Evolutionary conservation across 228 moss, liverwort and hornwort species (phyloP).

Genomic region (Sphagnum magellanicum): DNA sequence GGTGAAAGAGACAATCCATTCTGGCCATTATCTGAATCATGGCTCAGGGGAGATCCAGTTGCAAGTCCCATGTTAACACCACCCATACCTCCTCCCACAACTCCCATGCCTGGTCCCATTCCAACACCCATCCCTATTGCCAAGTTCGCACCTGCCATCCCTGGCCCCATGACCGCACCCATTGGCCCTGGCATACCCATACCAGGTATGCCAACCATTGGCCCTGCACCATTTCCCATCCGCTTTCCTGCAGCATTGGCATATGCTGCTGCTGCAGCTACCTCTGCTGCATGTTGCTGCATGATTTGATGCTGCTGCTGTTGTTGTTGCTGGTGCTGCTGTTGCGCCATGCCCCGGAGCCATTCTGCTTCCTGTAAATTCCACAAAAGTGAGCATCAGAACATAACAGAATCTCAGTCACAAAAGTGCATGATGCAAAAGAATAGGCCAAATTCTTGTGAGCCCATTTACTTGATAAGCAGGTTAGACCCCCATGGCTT

Average conservation of each 20-base stretch:
- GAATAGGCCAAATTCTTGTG: background rate
- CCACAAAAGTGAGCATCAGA: constrained; percentile 12
- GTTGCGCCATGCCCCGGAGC: constrained; percentile 16
- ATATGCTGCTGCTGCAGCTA: constrained; percentile 12
- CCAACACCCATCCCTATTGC: constrained; percentile 13
- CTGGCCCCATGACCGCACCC: constrained; percentile 28
- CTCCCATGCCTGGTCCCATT: constrained; percentile 8
- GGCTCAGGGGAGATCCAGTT: constrained; percentile 48
- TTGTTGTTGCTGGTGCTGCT: constrained; percentile 4
- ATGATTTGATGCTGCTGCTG: constrained; percentile 13
- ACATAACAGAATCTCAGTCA: background rate
- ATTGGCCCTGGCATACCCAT: constrained; percentile 32
- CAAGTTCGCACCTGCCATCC: constrained; percentile 32
- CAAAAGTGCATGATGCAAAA: background rate
- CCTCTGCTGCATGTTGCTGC: constrained; percentile 18
- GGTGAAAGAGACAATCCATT: constrained; percentile 59
- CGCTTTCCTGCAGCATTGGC: constrained; percentile 5
- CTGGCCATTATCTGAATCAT: constrained; percentile 52
- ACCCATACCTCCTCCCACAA: constrained; percentile 26
- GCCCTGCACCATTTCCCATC: constrained; percentile 5
- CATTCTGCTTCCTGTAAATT: constrained; percentile 21
- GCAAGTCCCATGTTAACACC: constrained; percentile 60
- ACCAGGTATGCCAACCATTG: constrained; percentile 6
- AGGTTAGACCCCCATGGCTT: background rate
- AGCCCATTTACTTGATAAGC: background rate